Evolutionary conservation across 306 rosid genomes (phyloP).

Genomic region (Sesbania bispinosa): DNA sequence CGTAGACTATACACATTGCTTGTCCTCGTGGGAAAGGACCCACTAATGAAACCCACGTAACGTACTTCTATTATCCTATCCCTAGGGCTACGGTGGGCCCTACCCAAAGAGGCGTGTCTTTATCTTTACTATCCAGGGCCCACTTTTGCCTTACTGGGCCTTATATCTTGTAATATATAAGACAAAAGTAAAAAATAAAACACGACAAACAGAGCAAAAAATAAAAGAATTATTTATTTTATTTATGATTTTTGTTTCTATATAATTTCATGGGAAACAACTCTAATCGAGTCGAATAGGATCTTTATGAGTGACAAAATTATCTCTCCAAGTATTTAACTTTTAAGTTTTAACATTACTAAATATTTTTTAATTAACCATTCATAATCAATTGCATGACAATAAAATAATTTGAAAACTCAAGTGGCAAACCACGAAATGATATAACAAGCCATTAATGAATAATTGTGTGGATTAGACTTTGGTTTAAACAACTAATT

Average conservation of each 20-base stretch:
- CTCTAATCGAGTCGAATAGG: too few relatives aligned
- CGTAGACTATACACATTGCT: conserved; percentile 2
- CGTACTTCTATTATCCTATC: conserved; percentile 16
- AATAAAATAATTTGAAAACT: neutral
- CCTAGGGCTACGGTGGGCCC: conserved; percentile 10
- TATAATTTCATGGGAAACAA: too few relatives aligned
- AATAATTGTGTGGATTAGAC: neutral
- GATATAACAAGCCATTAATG: neutral
- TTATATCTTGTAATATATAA: neutral
- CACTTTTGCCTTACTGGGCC: conserved; percentile 19
- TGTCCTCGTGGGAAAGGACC: conserved; percentile 28
- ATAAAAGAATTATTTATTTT: too few relatives aligned
- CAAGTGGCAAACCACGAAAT: neutral
- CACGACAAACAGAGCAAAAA: too few relatives aligned
- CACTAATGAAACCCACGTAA: conserved; percentile 19
- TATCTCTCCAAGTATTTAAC: too few relatives aligned
- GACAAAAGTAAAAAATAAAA: too few relatives aligned
- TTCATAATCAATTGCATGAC: neutral
- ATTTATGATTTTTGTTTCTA: too few relatives aligned
- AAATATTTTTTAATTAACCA: neutral
- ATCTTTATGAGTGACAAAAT: too few relatives aligned
- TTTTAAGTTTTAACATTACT: neutral
- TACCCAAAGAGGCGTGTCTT: conserved; percentile 7
- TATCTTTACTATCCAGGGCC: conserved; percentile 11
- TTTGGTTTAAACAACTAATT: neutral